Base-by-base conservation (phyloP, 805 yeast species). In the Yueomyces sinensis region DNA sequence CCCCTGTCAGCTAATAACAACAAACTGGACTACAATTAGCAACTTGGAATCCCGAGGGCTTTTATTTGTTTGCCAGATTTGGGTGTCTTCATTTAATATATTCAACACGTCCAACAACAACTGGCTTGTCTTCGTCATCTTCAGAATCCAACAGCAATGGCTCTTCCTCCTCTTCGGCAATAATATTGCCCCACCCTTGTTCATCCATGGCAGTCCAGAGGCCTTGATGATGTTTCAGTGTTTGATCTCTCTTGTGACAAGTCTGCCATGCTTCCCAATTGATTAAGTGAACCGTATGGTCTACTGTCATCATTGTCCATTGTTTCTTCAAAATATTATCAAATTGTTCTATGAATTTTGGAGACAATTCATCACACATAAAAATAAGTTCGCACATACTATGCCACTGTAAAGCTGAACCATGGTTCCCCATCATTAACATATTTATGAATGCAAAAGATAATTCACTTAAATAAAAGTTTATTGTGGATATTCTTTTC, bases 341-440 rank as follows among this genome's bases (percentile, higher is more conserved):
- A 13, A 53, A 23, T 6, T 31, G 27, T 2, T 15, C 14, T 13
- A 42, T 32, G 7, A 39, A n/a, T 11, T 31, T 11, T 9, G 29
- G 13, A 13, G 4, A 6, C 11, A 31, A 23, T 22, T 15, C 5
- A 3, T 19, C 6, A 29, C 54, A 46, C 22, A 32, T 32, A 5
- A 39, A 37, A 16, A 54, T 18, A n/a, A 78, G 46, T 32, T 63
- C 65, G 11, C 72, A 42, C 25, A 77, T 41, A 15, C 59, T 61
- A 35, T 69, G 62, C 87, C 87, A 80, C 43, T 78, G 86, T 16
- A 69, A 56, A 15, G 72, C 66, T 13, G 78, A 72, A 15, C 81
- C 70, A 45, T 70, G 68, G 49, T 78, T 81, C 13, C 78, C 82
- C 41, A 78, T 59, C 1, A 74, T 43, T 1, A 74, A 45, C 30